These are phyloP conservation scores for Penicillium sp. DNA, from an alignment of 2,329 filamentous ascomycete genomes.

Conservation along the genomic window DNA sequence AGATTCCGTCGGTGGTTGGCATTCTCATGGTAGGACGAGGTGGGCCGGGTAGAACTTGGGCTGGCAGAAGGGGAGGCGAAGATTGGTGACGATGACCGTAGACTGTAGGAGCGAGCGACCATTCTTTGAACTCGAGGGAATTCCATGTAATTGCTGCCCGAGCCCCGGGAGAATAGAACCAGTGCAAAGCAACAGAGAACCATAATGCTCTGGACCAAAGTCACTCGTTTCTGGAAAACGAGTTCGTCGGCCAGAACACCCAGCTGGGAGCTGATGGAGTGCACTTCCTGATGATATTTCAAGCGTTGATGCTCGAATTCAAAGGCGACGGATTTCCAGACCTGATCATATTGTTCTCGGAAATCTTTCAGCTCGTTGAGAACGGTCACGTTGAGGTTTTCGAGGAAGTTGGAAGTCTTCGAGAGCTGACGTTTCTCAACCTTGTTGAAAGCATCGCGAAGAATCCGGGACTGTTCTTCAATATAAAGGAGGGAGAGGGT, in stretches of 20 bases:
- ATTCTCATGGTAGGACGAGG: constrained; percentile 31
- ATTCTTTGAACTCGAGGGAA: constrained; percentile 49
- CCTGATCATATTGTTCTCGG: constrained; percentile 85
- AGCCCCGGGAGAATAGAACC: constrained; percentile 70
- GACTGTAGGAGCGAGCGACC: constrained; percentile 46
- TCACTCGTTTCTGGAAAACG: constrained; percentile 80
- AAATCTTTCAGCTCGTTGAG: constrained; percentile 76
- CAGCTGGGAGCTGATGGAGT: constrained; percentile 76
- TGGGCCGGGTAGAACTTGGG: constrained; percentile 37
- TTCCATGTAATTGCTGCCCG: constrained; percentile 46
- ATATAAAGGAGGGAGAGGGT: constrained; percentile 94
- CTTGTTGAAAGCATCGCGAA: constrained; percentile 81
- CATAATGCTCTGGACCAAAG: constrained; percentile 84
- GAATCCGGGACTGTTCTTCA: constrained; percentile 87
- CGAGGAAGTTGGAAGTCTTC: constrained; percentile 80
- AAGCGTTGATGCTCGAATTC: constrained; percentile 87
- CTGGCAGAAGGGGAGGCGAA: constrained; percentile 38
- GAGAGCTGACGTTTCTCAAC: constrained; percentile 83
- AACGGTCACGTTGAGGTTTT: constrained; percentile 83
- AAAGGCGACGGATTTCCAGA: constrained; percentile 94
- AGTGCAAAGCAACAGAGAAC: constrained; percentile 83
- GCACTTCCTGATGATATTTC: constrained; percentile 77
- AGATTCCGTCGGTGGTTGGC: constrained; percentile 30
- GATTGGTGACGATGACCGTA: constrained; percentile 38
- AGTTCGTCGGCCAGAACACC: constrained; percentile 93